These are phyloP conservation scores for Chaetomium olivaceum DNA, from an alignment of 2,329 filamentous ascomycete species.

Conservation along the genomic window DNA sequence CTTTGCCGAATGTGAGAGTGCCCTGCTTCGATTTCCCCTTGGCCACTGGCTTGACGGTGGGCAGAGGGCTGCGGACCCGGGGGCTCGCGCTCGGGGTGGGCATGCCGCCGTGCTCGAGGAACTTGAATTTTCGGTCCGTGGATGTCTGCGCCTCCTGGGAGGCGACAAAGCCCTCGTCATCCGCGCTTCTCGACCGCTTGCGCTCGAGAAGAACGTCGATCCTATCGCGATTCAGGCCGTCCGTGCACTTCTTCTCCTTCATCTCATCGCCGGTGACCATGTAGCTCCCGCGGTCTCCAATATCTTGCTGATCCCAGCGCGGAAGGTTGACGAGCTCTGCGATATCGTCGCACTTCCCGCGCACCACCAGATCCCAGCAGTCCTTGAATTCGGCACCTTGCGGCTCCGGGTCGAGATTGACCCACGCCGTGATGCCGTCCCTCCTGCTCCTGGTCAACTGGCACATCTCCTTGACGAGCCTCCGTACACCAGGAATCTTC, in stretches of 20 bases:
- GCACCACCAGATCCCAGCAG: slow-evolving; percentile 89
- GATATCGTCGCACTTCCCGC: slow-evolving; percentile 84
- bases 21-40: slow-evolving; percentile 52
- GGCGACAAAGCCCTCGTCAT: slow-evolving; percentile 18
- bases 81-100: slow-evolving; percentile 61
- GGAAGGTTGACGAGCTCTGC: slow-evolving; percentile 69
- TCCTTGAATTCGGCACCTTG: slow-evolving; percentile 82
- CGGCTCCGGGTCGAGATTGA: slow-evolving; percentile 86
- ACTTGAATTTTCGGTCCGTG: slow-evolving; percentile 41
- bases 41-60: slow-evolving; percentile 40
- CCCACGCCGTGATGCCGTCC: slow-evolving; percentile 88
- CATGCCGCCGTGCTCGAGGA: slow-evolving; percentile 51
- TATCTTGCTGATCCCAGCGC: slow-evolving; percentile 58
- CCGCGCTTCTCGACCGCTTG: slow-evolving; percentile 29
- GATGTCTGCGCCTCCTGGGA: slow-evolving; percentile 31
- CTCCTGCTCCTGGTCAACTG: slow-evolving; percentile 77
- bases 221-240: slow-evolving; percentile 41
- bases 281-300: slow-evolving; percentile 47
- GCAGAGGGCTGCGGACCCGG: slow-evolving; percentile 45
- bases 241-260: slow-evolving; percentile 43
- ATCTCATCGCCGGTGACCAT: slow-evolving; percentile 47
- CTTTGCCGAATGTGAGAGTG: slow-evolving; percentile 48
- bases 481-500: slow-evolving; percentile 88
- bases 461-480: slow-evolving; percentile 89
- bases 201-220: slow-evolving; percentile 47